Conservation (phyloP, 306 rosid genomes). For the Cicer judaicum region DNA sequence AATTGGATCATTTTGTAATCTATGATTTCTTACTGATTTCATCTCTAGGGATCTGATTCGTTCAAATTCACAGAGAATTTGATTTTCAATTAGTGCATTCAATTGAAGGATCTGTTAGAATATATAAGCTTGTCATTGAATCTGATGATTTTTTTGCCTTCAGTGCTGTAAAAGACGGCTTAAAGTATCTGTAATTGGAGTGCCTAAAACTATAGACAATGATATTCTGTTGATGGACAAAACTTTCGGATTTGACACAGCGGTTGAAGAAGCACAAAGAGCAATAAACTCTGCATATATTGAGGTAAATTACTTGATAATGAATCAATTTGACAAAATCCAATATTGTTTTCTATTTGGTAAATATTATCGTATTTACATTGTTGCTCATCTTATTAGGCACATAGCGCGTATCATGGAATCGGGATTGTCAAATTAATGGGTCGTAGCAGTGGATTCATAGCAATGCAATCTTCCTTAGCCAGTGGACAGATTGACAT, state of each 20-base stretch:
- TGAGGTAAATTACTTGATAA: constrained; percentile 62
- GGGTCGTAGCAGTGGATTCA: constrained; percentile 99
- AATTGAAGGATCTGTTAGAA: background rate
- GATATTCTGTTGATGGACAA: constrained; percentile 95
- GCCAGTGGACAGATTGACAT: constrained; percentile 97
- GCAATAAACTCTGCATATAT: constrained; percentile 96
- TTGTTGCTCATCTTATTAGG: constrained; percentile 57
- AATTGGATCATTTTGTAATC: constrained; percentile 35
- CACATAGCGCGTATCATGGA: constrained; percentile 98
- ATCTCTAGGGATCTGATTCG: constrained; percentile 25
- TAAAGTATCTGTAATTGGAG: constrained; percentile 88
- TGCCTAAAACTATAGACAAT: constrained; percentile 95
- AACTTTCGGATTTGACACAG: constrained; percentile 98
- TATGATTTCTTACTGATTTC: background rate
- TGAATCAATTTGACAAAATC: constrained; percentile 18
- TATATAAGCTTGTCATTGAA: constrained; percentile 20
- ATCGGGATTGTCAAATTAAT: constrained; percentile 91
- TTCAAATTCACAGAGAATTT: constrained; percentile 25
- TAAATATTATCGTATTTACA: constrained; percentile 15
- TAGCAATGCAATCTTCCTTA: constrained; percentile 95
- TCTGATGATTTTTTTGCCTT: constrained; percentile 33
- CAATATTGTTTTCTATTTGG: background rate
- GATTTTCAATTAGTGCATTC: too few species aligned
- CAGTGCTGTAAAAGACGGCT: constrained; percentile 78
- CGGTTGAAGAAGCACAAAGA: constrained; percentile 97